Evolutionary conservation across 2,329 filamentous ascomycete genomes (phyloP).

Genomic region (Aureobasidium mangrovei): DNA sequence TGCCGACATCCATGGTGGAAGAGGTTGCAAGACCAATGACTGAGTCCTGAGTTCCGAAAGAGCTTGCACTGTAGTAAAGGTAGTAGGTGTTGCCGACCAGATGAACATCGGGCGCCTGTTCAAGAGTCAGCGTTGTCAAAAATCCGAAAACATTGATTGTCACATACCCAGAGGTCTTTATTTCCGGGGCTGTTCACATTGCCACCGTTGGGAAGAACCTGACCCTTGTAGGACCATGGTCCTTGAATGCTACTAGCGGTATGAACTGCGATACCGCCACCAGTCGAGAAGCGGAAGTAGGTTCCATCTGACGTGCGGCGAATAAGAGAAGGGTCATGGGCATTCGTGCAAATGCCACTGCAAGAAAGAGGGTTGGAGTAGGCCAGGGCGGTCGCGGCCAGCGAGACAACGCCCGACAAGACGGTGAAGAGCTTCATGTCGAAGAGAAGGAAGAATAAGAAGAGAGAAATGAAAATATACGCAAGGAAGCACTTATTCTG

Average conservation of each 20-base stretch:
- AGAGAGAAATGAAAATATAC: not conserved
- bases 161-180: slow-evolving; percentile 38
- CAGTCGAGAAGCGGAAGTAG: slow-evolving; percentile 48
- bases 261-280: slow-evolving; percentile 41
- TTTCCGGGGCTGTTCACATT: slow-evolving; percentile 39
- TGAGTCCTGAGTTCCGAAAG: slow-evolving; percentile 52
- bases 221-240: slow-evolving; percentile 43
- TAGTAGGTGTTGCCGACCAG: slow-evolving; percentile 52
- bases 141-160: not conserved
- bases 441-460: not conserved
- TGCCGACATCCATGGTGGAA: slow-evolving; percentile 42
- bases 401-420: slow-evolving; percentile 1
- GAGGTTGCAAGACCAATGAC: slow-evolving; percentile 52
- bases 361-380: slow-evolving; percentile 35
- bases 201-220: slow-evolving; percentile 38
- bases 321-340: slow-evolving; percentile 44
- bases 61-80: slow-evolving; percentile 57
- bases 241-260: slow-evolving; percentile 40
- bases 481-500: not conserved
- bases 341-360: slow-evolving; percentile 34
- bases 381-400: slow-evolving; percentile 20
- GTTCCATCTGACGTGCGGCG: slow-evolving; percentile 38
- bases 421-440: slow-evolving; percentile 8
- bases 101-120: slow-evolving; percentile 50
- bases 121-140: not conserved